A percentile compares a stretch with the other conserved stretches of the same genome.
These are phyloP conservation scores for Agastache rugosa DNA, from an alignment of 257 asterid species.

Conservation along the genomic window DNA sequence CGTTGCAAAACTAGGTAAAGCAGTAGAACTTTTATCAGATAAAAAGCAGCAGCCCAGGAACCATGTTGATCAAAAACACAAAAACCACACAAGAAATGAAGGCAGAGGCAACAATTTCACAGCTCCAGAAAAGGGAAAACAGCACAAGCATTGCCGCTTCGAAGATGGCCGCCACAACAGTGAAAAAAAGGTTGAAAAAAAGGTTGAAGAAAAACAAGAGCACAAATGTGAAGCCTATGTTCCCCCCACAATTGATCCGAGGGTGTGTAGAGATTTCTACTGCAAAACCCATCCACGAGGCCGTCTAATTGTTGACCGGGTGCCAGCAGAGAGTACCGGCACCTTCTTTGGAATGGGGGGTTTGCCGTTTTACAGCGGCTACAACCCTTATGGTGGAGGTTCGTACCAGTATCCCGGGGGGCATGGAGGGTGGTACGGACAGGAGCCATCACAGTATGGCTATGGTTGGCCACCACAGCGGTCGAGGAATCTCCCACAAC, in stretches of 20 bases:
- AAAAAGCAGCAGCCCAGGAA: neutral
- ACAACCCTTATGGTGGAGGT: conserved; percentile 5
- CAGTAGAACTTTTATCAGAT: conserved; percentile 33
- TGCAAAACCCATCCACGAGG: conserved; percentile 41
- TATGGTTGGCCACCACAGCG: neutral
- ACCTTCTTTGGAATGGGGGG: conserved; percentile 27
- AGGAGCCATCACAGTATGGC: conserved; percentile 26
- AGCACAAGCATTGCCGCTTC: conserved; percentile 24
- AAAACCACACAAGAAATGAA: neutral
- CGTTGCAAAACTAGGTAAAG: conserved; percentile 33
- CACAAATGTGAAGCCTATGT: conserved; percentile 44
- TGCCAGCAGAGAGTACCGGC: conserved; percentile 29
- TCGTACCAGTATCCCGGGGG: conserved; percentile 17
- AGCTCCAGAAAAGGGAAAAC: neutral
- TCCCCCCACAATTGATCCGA: conserved; percentile 9
- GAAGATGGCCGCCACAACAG: conserved; percentile 26
- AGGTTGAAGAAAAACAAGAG: conserved; percentile 28
- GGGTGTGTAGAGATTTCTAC: conserved; percentile 31
- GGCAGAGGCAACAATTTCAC: neutral
- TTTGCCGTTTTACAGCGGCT: conserved; percentile 1
- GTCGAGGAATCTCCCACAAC: conserved; percentile 23
- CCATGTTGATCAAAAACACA: neutral
- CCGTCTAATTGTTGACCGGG: conserved; percentile 9
- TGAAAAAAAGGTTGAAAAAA: too few relatives aligned
- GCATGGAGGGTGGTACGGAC: conserved; percentile 4